Evolutionary conservation across 2,329 filamentous ascomycete species (phyloP), one percentile per base, ranked within the genome.

Genomic region (Fonsecaea multimorphosa): DNA sequence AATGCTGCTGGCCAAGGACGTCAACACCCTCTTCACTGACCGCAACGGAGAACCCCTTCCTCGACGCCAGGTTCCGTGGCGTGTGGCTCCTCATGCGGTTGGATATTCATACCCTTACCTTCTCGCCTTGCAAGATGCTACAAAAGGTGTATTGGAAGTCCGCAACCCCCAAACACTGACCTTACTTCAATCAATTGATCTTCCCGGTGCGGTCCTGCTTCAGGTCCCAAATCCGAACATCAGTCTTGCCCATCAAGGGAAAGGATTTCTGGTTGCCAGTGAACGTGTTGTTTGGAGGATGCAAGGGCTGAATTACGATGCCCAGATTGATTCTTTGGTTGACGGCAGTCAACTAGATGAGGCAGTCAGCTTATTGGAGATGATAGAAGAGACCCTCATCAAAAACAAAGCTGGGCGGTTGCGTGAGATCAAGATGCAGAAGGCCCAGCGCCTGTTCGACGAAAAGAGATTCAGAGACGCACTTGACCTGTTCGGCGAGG

Each of bases 71-170:
- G 89, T 99, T n/a, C 93, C 93, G 1, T 99, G 95, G 95, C 86
- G 89, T 49, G 83, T 87, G 36, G 92, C 94, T 1, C 96, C 95
- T 1, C 93, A 97, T 73, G 90, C 90, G 63, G 89, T 99, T 65
- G 95, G 94, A 24, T 99, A 97, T 77, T 97, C 93, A 24, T 99
- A 99, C 76, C 95, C 95, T 0, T 99, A 97, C 75, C 89, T 99
- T 62, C 82, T 99, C 56, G 91, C 93, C 9, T 81, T 99, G 14
- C 93, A 96, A 74, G 84, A 92, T 7, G 88, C 92, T 0, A 85
- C 91, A 1, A 96, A 95, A 77, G 93, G 94, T 2, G 87, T 87
- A 0, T 81, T 99, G 11, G 95, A 99, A 78, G 90, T 99, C 40
- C 86, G 95, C 46, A 99, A 97, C 74, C 94, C 95, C 0, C 90